A percentile compares a stretch with the other conserved stretches of the same genome.
Conservation (phyloP, 2,329 filamentous ascomycete genomes). For the Fusarium duplospermum region DNA sequence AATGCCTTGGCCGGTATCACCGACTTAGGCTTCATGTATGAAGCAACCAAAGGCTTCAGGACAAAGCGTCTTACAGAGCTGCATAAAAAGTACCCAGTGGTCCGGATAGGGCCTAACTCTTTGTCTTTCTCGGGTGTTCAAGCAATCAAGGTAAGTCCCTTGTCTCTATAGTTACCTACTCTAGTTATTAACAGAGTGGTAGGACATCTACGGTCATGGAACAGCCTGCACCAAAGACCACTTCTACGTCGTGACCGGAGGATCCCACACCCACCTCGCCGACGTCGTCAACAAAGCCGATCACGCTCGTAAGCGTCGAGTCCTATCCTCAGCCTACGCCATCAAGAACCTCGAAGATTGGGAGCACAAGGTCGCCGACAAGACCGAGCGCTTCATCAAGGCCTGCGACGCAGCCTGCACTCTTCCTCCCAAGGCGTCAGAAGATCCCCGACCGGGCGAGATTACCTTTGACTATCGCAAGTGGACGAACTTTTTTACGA, state of each 20-base stretch:
- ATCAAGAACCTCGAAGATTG: constrained; percentile 65
- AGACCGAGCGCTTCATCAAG: constrained; percentile 56
- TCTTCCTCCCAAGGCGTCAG: constrained; percentile 45
- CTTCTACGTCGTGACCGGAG: constrained; percentile 57
- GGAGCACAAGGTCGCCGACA: constrained; percentile 67
- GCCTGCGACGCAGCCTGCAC: constrained; percentile 58
- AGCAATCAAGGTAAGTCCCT: constrained; percentile 28
- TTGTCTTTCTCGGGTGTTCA: constrained; percentile 41
- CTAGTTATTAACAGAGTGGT: neutral
- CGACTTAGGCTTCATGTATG: constrained; percentile 23
- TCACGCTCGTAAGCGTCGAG: constrained; percentile 62
- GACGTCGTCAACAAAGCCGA: constrained; percentile 65
- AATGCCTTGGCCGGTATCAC: constrained; percentile 35
- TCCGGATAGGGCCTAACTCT: constrained; percentile 41
- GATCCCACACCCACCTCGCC: constrained; percentile 62
- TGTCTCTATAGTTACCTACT: neutral
- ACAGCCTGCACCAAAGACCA: constrained; percentile 62
- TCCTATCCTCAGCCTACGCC: constrained; percentile 63
- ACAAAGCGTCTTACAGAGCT: constrained; percentile 54
- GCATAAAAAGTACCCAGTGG: constrained; percentile 55
- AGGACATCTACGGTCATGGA: constrained; percentile 57
- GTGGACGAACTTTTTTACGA: constrained; percentile 65
- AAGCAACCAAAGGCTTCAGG: neutral
- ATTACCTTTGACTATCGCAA: constrained; percentile 61
- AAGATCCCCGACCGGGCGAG: constrained; percentile 47